Percentiles rank a stretch among this genome's conserved stretches.
phyloP scores from a whole-genome alignment of 805 yeast species.

The Kuraishia borneana region DNA sequence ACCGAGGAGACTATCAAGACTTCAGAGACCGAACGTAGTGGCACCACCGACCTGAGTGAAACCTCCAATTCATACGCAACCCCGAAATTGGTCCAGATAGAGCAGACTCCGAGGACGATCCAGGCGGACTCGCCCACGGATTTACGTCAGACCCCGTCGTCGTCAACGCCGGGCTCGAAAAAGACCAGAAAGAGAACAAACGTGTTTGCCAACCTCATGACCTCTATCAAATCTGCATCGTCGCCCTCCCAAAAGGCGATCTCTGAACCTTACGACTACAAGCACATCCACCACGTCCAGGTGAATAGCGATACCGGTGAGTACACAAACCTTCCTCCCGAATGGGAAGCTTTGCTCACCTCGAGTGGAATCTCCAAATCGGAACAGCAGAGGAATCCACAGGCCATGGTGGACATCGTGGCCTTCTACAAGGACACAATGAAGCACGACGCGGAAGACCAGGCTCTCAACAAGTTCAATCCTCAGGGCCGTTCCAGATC shows the following conservation, averaged over 20 bases:
- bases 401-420: conserved; percentile 86
- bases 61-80: background rate
- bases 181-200: conserved; percentile 33
- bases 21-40: background rate
- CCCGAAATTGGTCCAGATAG: background rate
- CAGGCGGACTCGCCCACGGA: background rate
- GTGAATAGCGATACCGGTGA: conserved; percentile 76
- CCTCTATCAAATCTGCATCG: conserved; percentile 12
- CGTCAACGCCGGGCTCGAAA: conserved; percentile 1
- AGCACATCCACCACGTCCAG: conserved; percentile 90
- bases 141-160: background rate
- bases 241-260: conserved; percentile 31
- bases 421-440: conserved; percentile 66
- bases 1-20: background rate
- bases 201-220: conserved; percentile 38
- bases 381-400: conserved; percentile 87
- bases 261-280: conserved; percentile 85
- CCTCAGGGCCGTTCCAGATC: conserved; percentile 12
- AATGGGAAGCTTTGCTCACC: conserved; percentile 77
- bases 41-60: background rate
- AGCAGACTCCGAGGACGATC: background rate
- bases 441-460: conserved; percentile 22
- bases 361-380: conserved; percentile 81
- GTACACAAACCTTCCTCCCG: conserved; percentile 85
- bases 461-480: conserved; percentile 4